Evolutionary conservation across 1,284 basidiomycete species (phyloP).

Genomic region (Earliella scabrosa): DNA sequence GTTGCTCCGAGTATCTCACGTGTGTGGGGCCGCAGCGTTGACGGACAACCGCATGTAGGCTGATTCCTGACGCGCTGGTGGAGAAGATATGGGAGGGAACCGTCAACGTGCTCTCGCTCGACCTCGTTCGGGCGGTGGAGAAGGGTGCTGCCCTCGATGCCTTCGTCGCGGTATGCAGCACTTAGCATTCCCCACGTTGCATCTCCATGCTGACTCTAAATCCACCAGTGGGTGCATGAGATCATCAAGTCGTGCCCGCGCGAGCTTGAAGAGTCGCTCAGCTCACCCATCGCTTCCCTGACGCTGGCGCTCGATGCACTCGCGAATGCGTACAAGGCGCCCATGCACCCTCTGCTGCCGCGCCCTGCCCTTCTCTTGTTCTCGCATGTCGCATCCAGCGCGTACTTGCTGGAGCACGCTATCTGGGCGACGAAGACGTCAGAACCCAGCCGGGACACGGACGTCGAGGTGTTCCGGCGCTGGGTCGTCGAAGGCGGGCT

Average conservation of each 20-base stretch:
- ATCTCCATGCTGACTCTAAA: too few species aligned
- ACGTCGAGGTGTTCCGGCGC: conserved; percentile 56
- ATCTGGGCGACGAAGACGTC: conserved; percentile 52
- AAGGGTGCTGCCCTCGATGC: conserved; percentile 42
- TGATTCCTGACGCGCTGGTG: conserved; percentile 69
- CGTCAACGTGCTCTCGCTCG: conserved; percentile 67
- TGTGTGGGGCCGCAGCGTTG: background rate
- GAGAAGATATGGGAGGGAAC: conserved; percentile 89
- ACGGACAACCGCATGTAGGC: conserved; percentile 29
- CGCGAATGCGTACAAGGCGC: conserved; percentile 38
- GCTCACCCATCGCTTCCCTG: conserved; percentile 37
- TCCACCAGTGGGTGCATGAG: conserved; percentile 54
- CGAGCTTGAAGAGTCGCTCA: conserved; percentile 33
- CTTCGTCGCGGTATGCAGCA: conserved; percentile 39
- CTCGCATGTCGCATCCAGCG: conserved; percentile 52
- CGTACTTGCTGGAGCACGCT: conserved; percentile 68
- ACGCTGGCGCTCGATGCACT: conserved; percentile 43
- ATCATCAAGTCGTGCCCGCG: conserved; percentile 48
- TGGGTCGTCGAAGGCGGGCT: conserved; percentile 63
- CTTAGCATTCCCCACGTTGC: background rate
- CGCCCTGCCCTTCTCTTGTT: conserved; percentile 62
- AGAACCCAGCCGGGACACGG: conserved; percentile 40
- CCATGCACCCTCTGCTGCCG: conserved; percentile 50
- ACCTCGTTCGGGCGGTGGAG: conserved; percentile 60
- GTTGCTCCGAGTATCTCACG: conserved; percentile 24